These are phyloP conservation scores for Bipolaris gigantea DNA, from an alignment of 2,329 filamentous ascomycete genomes.

Conservation along the genomic window DNA sequence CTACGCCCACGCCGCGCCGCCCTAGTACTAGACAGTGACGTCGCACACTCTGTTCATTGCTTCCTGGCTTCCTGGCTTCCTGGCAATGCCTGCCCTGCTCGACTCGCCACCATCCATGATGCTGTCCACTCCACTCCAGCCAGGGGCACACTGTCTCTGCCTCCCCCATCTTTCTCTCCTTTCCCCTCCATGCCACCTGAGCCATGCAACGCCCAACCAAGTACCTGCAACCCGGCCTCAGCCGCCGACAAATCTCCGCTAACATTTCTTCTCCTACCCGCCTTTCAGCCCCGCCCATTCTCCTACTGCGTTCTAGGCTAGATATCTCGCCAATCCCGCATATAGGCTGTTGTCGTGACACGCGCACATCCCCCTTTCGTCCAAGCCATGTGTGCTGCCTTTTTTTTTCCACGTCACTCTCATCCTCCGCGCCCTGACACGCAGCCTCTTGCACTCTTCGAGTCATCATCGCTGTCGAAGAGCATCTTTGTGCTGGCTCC, in stretches of 20 bases:
- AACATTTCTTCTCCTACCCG: slow-evolving; percentile 9
- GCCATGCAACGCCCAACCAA: background rate
- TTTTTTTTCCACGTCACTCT: background rate
- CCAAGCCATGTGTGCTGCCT: background rate
- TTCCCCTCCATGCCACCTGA: background rate
- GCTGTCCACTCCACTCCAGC: background rate
- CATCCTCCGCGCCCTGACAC: background rate
- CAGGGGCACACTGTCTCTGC: background rate
- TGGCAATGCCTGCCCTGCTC: slow-evolving; percentile 1
- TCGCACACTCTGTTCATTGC: background rate
- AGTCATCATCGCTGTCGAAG: slow-evolving; percentile 65
- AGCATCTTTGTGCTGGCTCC: slow-evolving; percentile 72
- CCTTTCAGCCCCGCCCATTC: slow-evolving; percentile 3
- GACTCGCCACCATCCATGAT: background rate
- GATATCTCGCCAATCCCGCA: slow-evolving; percentile 12
- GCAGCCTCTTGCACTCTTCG: background rate
- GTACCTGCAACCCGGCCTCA: slow-evolving; percentile 1
- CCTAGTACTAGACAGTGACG: background rate
- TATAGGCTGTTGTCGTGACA: background rate
- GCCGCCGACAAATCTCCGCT: slow-evolving; percentile 14
- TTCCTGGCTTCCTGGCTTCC: too few species aligned
- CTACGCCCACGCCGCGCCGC: background rate
- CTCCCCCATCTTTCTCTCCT: too few species aligned
- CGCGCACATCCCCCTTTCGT: background rate
- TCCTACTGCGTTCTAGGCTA: background rate